Evolutionary conservation across 2,329 filamentous ascomycete genomes (phyloP).

Genomic region (Penicillium corylophilum): DNA sequence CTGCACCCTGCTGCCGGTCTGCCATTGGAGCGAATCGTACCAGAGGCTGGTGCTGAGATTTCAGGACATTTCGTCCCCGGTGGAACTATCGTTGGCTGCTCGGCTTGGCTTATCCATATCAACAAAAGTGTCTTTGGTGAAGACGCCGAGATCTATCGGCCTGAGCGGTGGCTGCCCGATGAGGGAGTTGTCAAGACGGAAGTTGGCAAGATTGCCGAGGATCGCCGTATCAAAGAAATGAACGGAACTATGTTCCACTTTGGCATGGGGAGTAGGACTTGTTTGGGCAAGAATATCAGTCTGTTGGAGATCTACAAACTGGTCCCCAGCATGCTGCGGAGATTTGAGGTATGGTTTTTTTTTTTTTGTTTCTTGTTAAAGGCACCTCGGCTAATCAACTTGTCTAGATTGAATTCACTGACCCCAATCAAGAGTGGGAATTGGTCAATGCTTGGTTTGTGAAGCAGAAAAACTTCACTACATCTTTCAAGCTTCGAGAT

Average conservation of each 20-base stretch:
- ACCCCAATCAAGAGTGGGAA: slow-evolving; percentile 6
- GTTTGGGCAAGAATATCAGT: slow-evolving; percentile 29
- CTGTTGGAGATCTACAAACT: slow-evolving; percentile 30
- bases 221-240: slow-evolving; percentile 12
- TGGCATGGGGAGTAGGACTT: slow-evolving; percentile 18
- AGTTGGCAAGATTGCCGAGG: not conserved
- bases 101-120: slow-evolving; percentile 72
- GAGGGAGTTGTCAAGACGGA: slow-evolving; percentile 1
- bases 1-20: slow-evolving; percentile 72
- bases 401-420: slow-evolving; percentile 4
- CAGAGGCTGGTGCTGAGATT: slow-evolving; percentile 31
- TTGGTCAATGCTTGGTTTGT: slow-evolving; percentile 10
- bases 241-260: slow-evolving; percentile 19
- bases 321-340: slow-evolving; percentile 23
- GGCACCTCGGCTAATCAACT: not conserved
- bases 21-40: slow-evolving; percentile 71
- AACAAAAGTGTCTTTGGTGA: slow-evolving; percentile 66
- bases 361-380: not conserved
- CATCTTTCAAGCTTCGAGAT: slow-evolving; percentile 4
- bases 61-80: slow-evolving; percentile 13
- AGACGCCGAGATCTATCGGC: slow-evolving; percentile 59
- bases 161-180: slow-evolving; percentile 17
- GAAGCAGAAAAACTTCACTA: slow-evolving; percentile 8
- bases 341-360: slow-evolving; percentile 5
- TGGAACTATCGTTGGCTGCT: slow-evolving; percentile 65